These are phyloP conservation scores for Hura crepitans DNA, from an alignment of 441 rosid species.

Conservation along the genomic window DNA sequence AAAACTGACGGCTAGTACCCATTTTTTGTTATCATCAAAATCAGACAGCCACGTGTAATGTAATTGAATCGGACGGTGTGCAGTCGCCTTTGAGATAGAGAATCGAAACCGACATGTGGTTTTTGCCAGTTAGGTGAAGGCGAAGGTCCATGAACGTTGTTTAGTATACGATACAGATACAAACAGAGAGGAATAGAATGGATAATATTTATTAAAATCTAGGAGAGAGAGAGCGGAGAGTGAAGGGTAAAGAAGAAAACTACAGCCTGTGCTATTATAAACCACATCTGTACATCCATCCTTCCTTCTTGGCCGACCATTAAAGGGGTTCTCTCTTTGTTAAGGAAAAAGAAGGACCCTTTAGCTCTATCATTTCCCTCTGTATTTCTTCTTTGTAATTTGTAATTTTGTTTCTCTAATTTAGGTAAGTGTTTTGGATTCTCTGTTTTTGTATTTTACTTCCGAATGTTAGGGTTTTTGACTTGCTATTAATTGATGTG, in stretches of 20 bases:
- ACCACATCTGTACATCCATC: conserved; percentile 12
- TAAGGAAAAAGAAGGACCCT: conserved; percentile 23
- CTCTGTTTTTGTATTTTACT: background rate
- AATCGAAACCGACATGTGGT: background rate
- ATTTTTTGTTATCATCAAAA: background rate
- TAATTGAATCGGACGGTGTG: background rate
- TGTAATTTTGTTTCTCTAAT: background rate
- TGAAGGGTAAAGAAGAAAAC: background rate
- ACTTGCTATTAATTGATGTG: background rate
- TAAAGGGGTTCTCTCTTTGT: conserved; percentile 15
- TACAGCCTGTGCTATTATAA: background rate
- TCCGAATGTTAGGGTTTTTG: conserved; percentile 24
- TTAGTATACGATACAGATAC: conserved; percentile 12
- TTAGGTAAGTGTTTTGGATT: conserved; percentile 10
- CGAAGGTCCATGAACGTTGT: conserved; percentile 24
- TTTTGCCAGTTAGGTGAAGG: background rate
- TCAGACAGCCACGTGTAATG: conserved; percentile 1
- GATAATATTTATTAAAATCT: background rate
- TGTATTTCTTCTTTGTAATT: conserved; percentile 1
- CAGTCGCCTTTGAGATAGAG: background rate
- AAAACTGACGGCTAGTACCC: background rate
- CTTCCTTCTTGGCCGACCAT: conserved; percentile 50
- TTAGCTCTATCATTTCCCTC: background rate
- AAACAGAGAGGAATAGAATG: background rate
- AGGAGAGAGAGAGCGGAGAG: background rate